Percentiles rank a stretch among this genome's conserved stretches.
These are phyloP conservation scores for Pterulicium gracile DNA, from an alignment of 1,284 basidiomycete species.

Conservation along the genomic window DNA sequence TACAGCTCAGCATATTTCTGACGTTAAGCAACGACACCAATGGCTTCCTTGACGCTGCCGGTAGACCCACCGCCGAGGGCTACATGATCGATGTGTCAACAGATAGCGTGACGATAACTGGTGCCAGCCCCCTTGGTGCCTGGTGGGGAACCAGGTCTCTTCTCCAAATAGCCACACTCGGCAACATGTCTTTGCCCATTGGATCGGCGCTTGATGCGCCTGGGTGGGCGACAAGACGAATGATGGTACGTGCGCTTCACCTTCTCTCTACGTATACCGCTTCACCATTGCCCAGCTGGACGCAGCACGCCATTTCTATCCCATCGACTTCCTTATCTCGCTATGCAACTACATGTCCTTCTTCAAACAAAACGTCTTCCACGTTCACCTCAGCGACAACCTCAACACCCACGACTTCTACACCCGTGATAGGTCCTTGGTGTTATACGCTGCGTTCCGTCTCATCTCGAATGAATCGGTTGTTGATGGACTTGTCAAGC, in stretches of 20 bases:
- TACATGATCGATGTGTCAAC: conserved; percentile 19
- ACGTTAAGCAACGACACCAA: conserved; percentile 12
- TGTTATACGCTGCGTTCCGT: conserved; percentile 24
- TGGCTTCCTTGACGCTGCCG: conserved; percentile 21
- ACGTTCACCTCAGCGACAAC: conserved; percentile 17
- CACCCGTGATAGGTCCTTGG: conserved; percentile 8
- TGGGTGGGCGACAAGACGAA: conserved; percentile 26
- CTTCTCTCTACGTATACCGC: background rate
- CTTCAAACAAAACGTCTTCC: conserved; percentile 26
- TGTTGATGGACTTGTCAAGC: conserved; percentile 17
- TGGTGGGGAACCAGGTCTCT: conserved; percentile 28
- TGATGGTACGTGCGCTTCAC: conserved; percentile 17
- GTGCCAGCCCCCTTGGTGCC: conserved; percentile 22
- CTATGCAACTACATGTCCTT: conserved; percentile 27
- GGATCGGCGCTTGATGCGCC: conserved; percentile 22
- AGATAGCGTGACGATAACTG: conserved; percentile 17
- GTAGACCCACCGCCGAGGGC: conserved; percentile 21
- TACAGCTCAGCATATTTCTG: conserved; percentile 17
- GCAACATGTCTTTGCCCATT: conserved; percentile 16
- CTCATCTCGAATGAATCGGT: conserved; percentile 21
- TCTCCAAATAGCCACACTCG: conserved; percentile 19
- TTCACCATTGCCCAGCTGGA: conserved; percentile 14
- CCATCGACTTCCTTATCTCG: conserved; percentile 20
- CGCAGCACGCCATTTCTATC: conserved; percentile 25
- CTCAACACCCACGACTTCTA: conserved; percentile 9